Base-by-base conservation (phyloP, 768 basidiomycete genomes). In the Strobilomyces echinocephalus region DNA sequence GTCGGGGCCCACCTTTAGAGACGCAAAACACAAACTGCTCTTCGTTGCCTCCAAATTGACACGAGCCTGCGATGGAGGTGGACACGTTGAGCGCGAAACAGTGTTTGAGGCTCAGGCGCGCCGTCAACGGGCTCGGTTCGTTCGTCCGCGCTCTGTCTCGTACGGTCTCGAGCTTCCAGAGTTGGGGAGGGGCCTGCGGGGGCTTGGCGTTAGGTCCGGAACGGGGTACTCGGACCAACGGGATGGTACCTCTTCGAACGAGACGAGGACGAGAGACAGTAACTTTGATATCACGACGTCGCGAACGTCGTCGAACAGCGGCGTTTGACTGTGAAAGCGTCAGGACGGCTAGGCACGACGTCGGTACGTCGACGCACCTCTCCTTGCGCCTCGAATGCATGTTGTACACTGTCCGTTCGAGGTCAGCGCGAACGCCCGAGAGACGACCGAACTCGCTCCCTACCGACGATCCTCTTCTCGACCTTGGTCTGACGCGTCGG, bases 1-100 rank as follows among this genome's bases (percentile, higher is more conserved):
- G 4, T 24, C 24, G 24, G 24, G 24, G 24, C 69, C 16, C 50
- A 84, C 88, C 79, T 81, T 91, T 90, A 7, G 84, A 84, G 31
- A 86, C 84, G 56, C 88, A 87, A 11, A 90, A 74, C n/a, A 92
- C 82, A 30, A 90, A 72, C 55, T 91, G 86, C 58, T 89, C 85
- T 52, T 86, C 82, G 53, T 75, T 80, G 15, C 89, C 90, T 26
- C 87, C 88, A 57, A 91, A 89, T 66, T 89, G 87, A 56, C 86
- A 87, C 8, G 85, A 82, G 0, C 90, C 90, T 0, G 87, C 84
- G 61, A 90, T 88, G 54, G 87, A 81, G 24, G 86, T 84, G 10
- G 75, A 61, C 3, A 69, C 69, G 62, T 83, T 87, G 10, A 87
- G 84, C 26, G 54, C 58, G 76, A 88, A 91, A 0, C 87, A 84